Conservation (phyloP, 176 grass and related monocot species). For the Musa beccarii region DNA sequence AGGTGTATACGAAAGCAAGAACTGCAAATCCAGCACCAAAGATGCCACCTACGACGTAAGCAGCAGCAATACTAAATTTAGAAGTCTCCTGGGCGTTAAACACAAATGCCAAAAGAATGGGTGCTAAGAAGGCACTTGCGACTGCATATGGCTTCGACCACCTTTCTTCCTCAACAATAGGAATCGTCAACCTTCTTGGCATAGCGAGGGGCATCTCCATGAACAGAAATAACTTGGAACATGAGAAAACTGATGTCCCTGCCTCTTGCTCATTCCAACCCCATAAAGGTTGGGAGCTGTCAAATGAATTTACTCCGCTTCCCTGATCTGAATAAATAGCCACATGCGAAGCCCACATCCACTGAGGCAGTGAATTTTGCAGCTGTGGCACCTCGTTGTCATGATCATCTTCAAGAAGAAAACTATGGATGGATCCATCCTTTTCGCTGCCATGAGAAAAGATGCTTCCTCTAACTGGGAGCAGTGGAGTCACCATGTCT, state of each 20-base stretch:
- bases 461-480: slow-evolving; percentile 76
- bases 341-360: slow-evolving; percentile 99
- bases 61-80: slow-evolving; percentile 28
- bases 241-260: slow-evolving; percentile 31
- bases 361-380: slow-evolving; percentile 72
- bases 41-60: slow-evolving; percentile 39
- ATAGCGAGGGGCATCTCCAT: slow-evolving; percentile 79
- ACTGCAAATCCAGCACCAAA: slow-evolving; percentile 46
- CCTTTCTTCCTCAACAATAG: slow-evolving; percentile 71
- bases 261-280: slow-evolving; percentile 76
- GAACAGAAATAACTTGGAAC: slow-evolving; percentile 57
- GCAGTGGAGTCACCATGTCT: slow-evolving; percentile 67
- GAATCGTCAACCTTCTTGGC: slow-evolving; percentile 89
- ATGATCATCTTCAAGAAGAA: slow-evolving; percentile 64
- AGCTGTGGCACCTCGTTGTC: slow-evolving; percentile 34
- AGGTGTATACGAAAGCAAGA: slow-evolving; percentile 65
- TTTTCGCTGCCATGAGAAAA: slow-evolving; percentile 60
- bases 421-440: slow-evolving; percentile 58
- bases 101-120: slow-evolving; percentile 68
- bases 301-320: slow-evolving; percentile 41
- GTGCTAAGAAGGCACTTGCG: slow-evolving; percentile 59
- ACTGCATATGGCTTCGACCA: slow-evolving; percentile 87
- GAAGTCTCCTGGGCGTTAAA: slow-evolving; percentile 49
- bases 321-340: slow-evolving; percentile 93
- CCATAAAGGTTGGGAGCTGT: slow-evolving; percentile 73